A percentile compares a stretch with the other conserved stretches of the same genome.
These are phyloP conservation scores for Lyophyllum atratum DNA, from an alignment of 768 basidiomycete species.

Conservation along the genomic window DNA sequence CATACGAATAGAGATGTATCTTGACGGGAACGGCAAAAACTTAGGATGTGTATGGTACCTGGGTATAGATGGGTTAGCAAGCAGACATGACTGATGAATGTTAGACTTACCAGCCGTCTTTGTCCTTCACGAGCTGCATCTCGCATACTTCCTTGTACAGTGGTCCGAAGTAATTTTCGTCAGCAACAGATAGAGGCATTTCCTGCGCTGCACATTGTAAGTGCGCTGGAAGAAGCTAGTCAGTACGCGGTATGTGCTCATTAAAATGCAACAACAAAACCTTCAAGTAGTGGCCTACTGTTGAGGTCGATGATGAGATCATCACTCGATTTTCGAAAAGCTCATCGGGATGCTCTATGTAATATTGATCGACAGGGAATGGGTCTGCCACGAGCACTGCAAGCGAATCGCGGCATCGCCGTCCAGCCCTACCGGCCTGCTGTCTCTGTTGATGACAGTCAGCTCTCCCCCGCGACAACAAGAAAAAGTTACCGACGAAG, in stretches of 20 bases:
- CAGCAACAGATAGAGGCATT: constrained; percentile 73
- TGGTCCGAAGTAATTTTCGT: constrained; percentile 74
- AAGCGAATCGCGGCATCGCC: constrained; percentile 78
- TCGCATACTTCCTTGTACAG: constrained; percentile 60
- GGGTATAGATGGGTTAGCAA: neutral
- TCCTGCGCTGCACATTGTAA: constrained; percentile 87
- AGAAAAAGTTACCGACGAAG: constrained; percentile 51
- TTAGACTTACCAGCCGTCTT: constrained; percentile 71
- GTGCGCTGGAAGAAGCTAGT: constrained; percentile 49
- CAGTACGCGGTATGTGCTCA: neutral
- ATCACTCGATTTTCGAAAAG: constrained; percentile 63
- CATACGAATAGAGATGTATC: constrained; percentile 68
- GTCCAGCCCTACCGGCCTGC: constrained; percentile 87
- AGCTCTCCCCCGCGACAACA: neutral
- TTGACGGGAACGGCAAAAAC: constrained; percentile 76
- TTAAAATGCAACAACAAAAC: constrained; percentile 20
- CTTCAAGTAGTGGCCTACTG: constrained; percentile 74
- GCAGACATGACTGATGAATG: neutral
- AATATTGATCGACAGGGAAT: constrained; percentile 76
- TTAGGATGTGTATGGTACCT: constrained; percentile 87
- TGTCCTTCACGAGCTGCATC: constrained; percentile 58
- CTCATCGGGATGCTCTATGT: constrained; percentile 65
- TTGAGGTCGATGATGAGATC: constrained; percentile 74
- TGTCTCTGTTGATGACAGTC: constrained; percentile 56
- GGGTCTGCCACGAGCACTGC: constrained; percentile 71